Evolutionary conservation across 495 filamentous ascomycete species (phyloP).

Genomic region (Rusavskia elegans): DNA sequence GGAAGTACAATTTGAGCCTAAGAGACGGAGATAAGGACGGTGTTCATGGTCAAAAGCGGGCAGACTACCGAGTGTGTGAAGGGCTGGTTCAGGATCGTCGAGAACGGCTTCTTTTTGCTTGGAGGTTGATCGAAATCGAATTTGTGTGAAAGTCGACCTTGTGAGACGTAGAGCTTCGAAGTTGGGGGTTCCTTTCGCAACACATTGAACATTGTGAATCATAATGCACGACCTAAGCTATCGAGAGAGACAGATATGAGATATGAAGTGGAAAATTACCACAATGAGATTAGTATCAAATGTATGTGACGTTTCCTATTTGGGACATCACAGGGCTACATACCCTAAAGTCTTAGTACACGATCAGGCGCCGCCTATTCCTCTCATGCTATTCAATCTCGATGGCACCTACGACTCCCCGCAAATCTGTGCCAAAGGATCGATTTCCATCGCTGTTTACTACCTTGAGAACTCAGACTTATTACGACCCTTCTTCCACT

Average conservation of each 20-base stretch:
- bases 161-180: slow-evolving; percentile 61
- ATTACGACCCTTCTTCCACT: slow-evolving; percentile 38
- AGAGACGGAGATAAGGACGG: not conserved
- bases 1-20: slow-evolving; percentile 67
- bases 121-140: slow-evolving; percentile 57
- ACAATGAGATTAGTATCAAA: too few species aligned
- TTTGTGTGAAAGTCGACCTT: slow-evolving; percentile 44
- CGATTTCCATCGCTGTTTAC: slow-evolving; percentile 42
- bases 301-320: too few species aligned
- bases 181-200: slow-evolving; percentile 32
- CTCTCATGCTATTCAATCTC: too few species aligned
- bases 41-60: slow-evolving; percentile 1
- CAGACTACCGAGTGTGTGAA: slow-evolving; percentile 57
- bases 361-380: too few species aligned
- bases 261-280: too few species aligned
- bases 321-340: too few species aligned
- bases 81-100: slow-evolving; percentile 46
- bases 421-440: slow-evolving; percentile 44
- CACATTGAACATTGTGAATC: too few species aligned
- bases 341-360: too few species aligned
- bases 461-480: slow-evolving; percentile 41
- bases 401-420: slow-evolving; percentile 39
- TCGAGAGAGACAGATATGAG: too few species aligned
- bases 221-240: too few species aligned
- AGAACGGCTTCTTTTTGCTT: slow-evolving; percentile 57